Conservation (phyloP, 306 rosid species). For the Ammopiptanthus mongolicus region DNA sequence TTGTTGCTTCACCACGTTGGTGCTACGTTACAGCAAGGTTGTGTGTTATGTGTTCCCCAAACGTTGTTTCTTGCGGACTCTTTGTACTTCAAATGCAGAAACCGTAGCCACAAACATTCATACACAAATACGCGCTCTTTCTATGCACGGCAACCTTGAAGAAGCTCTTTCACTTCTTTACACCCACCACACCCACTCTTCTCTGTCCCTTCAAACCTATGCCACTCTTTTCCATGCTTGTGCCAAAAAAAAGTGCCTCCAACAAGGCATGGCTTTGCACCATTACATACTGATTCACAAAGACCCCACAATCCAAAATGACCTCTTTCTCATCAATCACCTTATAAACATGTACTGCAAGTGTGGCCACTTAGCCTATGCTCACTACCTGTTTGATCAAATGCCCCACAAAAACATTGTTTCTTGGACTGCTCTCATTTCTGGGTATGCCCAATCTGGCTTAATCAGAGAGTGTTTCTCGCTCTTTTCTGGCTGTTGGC, state of each 20-base stretch:
- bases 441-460: conserved; percentile 60
- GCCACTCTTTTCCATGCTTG: conserved; percentile 70
- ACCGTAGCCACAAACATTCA: conserved; percentile 23
- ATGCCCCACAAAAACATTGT: conserved; percentile 64
- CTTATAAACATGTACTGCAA: conserved; percentile 75
- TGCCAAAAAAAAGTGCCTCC: conserved; percentile 47
- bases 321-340: conserved; percentile 65
- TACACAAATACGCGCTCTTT: conserved; percentile 29
- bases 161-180: conserved; percentile 58
- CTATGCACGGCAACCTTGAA: conserved; percentile 42
- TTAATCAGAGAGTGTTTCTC: conserved; percentile 35
- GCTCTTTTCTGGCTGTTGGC: conserved; percentile 54
- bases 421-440: conserved; percentile 82
- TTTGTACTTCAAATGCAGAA: conserved; percentile 15
- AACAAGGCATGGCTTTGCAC: conserved; percentile 63
- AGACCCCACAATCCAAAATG: conserved; percentile 29
- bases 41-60: conserved; percentile 6
- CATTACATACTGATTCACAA: conserved; percentile 46
- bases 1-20: neutral
- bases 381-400: conserved; percentile 54
- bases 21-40: conserved; percentile 20
- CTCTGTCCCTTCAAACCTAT: conserved; percentile 49
- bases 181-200: conserved; percentile 18
- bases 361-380: conserved; percentile 45
- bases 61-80: conserved; percentile 5